Conservation (phyloP, 192 early-diverging fungal species). For the Physocladia obscura region DNA sequence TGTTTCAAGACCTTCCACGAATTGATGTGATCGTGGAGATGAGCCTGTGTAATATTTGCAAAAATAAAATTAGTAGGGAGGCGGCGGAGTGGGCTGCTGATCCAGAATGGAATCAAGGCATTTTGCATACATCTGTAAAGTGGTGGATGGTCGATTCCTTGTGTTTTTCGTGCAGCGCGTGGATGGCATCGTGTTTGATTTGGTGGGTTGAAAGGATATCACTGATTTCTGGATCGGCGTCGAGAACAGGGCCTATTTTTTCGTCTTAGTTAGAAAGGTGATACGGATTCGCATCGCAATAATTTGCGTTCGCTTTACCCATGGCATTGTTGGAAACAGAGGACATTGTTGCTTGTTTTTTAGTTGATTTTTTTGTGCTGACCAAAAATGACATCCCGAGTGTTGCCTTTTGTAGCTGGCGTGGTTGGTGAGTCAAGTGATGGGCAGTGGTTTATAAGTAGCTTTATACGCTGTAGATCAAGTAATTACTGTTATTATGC, state of each 20-base stretch:
- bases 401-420: constrained; percentile 4
- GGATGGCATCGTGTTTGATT: background rate
- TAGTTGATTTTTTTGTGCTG: too few relatives aligned
- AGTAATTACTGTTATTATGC: background rate
- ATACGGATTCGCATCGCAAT: too few relatives aligned
- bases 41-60: too few relatives aligned
- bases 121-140: too few relatives aligned
- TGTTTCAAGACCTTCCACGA: background rate
- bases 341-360: too few relatives aligned
- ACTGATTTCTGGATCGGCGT: background rate
- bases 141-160: too few relatives aligned
- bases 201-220: background rate
- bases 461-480: too few relatives aligned
- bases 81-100: background rate
- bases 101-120: too few relatives aligned
- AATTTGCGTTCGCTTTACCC: too few relatives aligned
- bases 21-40: background rate
- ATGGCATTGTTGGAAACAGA: too few relatives aligned
- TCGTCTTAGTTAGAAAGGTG: too few relatives aligned
- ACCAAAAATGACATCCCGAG: background rate
- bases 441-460: background rate
- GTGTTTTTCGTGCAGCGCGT: too few relatives aligned
- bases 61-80: background rate
- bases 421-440: background rate
- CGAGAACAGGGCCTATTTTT: background rate